These are phyloP conservation scores for Helichrysum umbraculigerum DNA, from an alignment of 129 eudicot genomes.

Conservation along the genomic window DNA sequence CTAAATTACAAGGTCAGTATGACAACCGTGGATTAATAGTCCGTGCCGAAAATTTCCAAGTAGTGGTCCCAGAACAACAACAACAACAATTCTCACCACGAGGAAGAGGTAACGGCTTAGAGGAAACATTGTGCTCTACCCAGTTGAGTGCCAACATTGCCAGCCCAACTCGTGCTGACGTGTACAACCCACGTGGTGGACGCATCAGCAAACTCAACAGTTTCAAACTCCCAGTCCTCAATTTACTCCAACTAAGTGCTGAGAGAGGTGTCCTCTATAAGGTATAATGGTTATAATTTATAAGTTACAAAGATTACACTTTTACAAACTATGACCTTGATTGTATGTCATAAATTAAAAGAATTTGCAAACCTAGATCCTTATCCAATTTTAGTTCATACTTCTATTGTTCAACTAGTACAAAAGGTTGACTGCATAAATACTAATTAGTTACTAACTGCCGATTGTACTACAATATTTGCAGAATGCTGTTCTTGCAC, in stretches of 20 bases:
- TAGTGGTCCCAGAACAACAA: constrained; percentile 27
- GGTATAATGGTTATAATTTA: too few relatives aligned
- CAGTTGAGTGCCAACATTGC: constrained; percentile 45
- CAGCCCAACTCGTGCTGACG: constrained; percentile 47
- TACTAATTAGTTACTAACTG: too few relatives aligned
- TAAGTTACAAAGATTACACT: too few relatives aligned
- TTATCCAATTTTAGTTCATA: not conserved
- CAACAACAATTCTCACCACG: constrained; percentile 8
- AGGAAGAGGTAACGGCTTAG: constrained; percentile 44
- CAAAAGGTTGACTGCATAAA: not conserved
- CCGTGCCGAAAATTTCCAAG: constrained; percentile 31
- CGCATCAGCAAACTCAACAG: constrained; percentile 52
- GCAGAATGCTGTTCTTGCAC: constrained; percentile 66
- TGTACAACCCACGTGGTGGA: constrained; percentile 68
- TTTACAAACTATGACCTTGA: too few relatives aligned
- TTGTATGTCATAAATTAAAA: too few relatives aligned
- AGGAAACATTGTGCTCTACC: constrained; percentile 49
- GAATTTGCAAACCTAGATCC: too few relatives aligned
- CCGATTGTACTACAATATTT: not conserved
- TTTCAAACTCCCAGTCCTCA: constrained; percentile 56
- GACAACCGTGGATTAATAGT: constrained; percentile 50
- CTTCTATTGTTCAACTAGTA: not conserved
- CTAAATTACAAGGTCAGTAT: constrained; percentile 27
- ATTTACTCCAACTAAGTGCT: constrained; percentile 59
- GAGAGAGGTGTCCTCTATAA: constrained; percentile 60